Conservation (phyloP, 2,329 filamentous ascomycete species). For the Ophiocordyceps sinensis region DNA sequence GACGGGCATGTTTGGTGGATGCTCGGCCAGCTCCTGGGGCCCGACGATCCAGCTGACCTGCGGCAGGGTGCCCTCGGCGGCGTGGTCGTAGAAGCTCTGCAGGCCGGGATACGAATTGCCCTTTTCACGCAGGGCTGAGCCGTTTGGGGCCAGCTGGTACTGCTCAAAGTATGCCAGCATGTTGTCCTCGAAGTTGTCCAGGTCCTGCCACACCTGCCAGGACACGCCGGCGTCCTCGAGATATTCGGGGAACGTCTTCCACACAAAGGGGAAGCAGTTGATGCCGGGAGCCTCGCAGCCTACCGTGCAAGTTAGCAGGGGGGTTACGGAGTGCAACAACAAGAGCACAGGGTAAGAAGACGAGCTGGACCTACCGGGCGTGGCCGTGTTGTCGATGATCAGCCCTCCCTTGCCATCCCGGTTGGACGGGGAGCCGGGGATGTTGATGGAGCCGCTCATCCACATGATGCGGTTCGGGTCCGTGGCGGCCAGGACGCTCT, state of each 20-base stretch:
- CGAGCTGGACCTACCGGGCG: conserved; percentile 8
- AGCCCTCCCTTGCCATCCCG: conserved; percentile 25
- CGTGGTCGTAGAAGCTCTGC: conserved; percentile 31
- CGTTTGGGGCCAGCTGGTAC: conserved; percentile 6
- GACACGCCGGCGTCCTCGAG: conserved; percentile 31
- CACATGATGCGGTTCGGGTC: conserved; percentile 29
- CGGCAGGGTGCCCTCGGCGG: conserved; percentile 32
- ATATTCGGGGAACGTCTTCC: conserved; percentile 34
- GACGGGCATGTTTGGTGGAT: conserved; percentile 35
- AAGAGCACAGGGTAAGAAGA: not conserved
- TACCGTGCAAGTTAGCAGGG: conserved; percentile 1
- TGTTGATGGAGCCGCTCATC: conserved; percentile 29
- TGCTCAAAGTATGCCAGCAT: conserved; percentile 27
- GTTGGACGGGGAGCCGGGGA: conserved; percentile 21
- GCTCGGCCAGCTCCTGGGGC: conserved; percentile 27
- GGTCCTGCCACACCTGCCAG: conserved; percentile 35
- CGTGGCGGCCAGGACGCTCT: conserved; percentile 15
- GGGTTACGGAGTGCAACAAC: too few species aligned
- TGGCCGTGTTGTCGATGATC: conserved; percentile 30
- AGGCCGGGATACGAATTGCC: conserved; percentile 29
- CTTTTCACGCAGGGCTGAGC: conserved; percentile 3
- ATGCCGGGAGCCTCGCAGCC: conserved; percentile 25
- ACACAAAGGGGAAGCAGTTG: conserved; percentile 36
- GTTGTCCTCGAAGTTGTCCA: conserved; percentile 37
- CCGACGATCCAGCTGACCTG: conserved; percentile 36